These are phyloP conservation scores for Torulaspora quercuum DNA, from an alignment of 805 yeast species.

Conservation along the genomic window DNA sequence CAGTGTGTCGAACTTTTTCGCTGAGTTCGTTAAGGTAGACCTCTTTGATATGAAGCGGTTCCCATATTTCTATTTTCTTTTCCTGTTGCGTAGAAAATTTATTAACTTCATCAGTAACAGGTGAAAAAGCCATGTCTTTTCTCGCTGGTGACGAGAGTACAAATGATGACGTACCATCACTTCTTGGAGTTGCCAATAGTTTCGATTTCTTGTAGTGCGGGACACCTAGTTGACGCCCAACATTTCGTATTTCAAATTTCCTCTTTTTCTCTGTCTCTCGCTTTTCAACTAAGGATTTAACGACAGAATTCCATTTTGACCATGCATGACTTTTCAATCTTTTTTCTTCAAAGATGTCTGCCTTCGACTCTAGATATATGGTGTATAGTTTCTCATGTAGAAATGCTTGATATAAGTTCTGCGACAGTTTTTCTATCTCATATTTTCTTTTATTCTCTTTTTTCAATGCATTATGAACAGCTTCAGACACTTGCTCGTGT, in stretches of 20 bases:
- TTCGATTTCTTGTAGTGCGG: conserved; percentile 27
- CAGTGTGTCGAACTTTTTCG: conserved; percentile 5
- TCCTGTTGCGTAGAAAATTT: conserved; percentile 35
- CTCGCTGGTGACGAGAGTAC: conserved; percentile 23
- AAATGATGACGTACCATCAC: conserved; percentile 21
- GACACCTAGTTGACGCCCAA: conserved; percentile 39
- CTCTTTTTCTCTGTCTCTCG: conserved; percentile 37
- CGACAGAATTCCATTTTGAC: conserved; percentile 30
- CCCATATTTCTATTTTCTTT: conserved; percentile 45
- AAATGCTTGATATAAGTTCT: conserved; percentile 57
- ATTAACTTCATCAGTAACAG: conserved; percentile 30
- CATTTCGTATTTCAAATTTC: conserved; percentile 43
- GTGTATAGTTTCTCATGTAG: conserved; percentile 53
- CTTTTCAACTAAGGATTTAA: conserved; percentile 30
- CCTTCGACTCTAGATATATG: conserved; percentile 42
- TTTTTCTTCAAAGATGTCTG: conserved; percentile 41
- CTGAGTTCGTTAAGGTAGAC: conserved; percentile 34
- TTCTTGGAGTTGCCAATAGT: conserved; percentile 23
- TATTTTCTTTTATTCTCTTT: conserved; percentile 7
- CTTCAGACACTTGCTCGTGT: conserved; percentile 2
- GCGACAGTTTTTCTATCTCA: conserved; percentile 40
- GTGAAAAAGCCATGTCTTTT: conserved; percentile 23
- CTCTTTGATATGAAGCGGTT: conserved; percentile 41
- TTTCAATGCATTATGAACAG: conserved; percentile 4
- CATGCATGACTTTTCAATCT: conserved; percentile 37